Evolutionary conservation across 108 stramenopile genomes (phyloP), one percentile per base, ranked within the genome.

Genomic region (Pseudonitzschia delicatissima): DNA sequence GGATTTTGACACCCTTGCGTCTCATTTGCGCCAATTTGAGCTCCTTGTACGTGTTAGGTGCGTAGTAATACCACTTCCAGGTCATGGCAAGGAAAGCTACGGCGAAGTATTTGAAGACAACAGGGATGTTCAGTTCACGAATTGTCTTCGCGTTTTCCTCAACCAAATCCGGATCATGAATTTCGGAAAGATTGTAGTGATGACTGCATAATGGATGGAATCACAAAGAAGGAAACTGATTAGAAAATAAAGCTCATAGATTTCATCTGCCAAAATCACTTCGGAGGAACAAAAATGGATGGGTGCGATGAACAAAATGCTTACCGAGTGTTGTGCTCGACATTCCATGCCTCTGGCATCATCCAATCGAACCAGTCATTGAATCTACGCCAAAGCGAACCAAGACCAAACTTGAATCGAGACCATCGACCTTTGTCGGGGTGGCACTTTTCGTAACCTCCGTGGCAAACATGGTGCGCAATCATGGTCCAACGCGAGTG

Each of bases 361-460:
- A 91, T 91, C 90, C 90, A 91, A 62, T 91, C 90, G 50, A 74
- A 83, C 87, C 86, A 91, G 66, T 91, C 90, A 29, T 70, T 58
- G 45, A 80, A 57, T 20, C 90, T 82, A 11, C 73, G 67, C 61
- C 66, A 66, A 0, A 91, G 34, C 34, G 73, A 68, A 9, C 85
- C 83, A 28, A 91, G 33, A 2, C 78, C 90, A 71, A 91, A 87
- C 45, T 79, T 84, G 63, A 76, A 76, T 42, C 85, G 84, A 52
- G 61, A 68, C 64, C 84, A 77, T 42, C 77, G 86, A 42, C 73
- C 77, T 29, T 77, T 82, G 49, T 86, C 66, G 2, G 79, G 79
- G 28, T 77, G 66, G 55, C 76, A 71, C 60, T 84, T 69, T 45
- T 87, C 83, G 62, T 91, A 91, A 1, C 90, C 90, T 20, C 86